phyloP scores from a whole-genome alignment of 2,329 filamentous ascomycete genomes.

The Aspergillus persii region DNA sequence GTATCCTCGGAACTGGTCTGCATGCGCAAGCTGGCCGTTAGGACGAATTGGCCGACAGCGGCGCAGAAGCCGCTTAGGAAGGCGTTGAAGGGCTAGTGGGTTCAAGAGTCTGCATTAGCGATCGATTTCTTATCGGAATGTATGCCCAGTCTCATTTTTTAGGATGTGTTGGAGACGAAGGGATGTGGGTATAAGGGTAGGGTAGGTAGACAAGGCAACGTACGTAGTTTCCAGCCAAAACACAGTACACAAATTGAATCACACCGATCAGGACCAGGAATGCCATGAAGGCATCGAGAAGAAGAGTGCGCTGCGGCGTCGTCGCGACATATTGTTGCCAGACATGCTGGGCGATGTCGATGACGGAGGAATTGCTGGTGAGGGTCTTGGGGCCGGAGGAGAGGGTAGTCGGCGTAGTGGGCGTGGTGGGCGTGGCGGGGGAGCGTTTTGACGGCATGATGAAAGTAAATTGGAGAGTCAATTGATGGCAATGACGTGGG shows the following conservation, averaged over 20 bases:
- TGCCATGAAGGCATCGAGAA: conserved; percentile 85
- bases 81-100: conserved; percentile 85
- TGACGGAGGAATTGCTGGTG: conserved; percentile 38
- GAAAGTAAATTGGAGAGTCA: not conserved
- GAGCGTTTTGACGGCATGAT: conserved; percentile 26
- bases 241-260: conserved; percentile 92
- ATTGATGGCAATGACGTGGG: not conserved
- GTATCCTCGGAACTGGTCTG: conserved; percentile 66
- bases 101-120: not conserved
- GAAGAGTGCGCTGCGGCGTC: conserved; percentile 87
- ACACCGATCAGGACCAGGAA: conserved; percentile 83
- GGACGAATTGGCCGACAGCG: conserved; percentile 94
- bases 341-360: conserved; percentile 66
- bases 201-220: conserved; percentile 37
- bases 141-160: not conserved
- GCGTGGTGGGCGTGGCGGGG: conserved; percentile 17
- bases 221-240: conserved; percentile 92
- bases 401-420: conserved; percentile 24
- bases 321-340: conserved; percentile 74
- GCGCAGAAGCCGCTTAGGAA: conserved; percentile 94
- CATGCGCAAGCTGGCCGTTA: conserved; percentile 86
- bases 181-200: not conserved
- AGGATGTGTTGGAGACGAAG: not conserved
- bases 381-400: conserved; percentile 37
- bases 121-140: not conserved